Evolutionary conservation across 805 yeast species (phyloP).

Genomic region (Yamadazyma sp.): DNA sequence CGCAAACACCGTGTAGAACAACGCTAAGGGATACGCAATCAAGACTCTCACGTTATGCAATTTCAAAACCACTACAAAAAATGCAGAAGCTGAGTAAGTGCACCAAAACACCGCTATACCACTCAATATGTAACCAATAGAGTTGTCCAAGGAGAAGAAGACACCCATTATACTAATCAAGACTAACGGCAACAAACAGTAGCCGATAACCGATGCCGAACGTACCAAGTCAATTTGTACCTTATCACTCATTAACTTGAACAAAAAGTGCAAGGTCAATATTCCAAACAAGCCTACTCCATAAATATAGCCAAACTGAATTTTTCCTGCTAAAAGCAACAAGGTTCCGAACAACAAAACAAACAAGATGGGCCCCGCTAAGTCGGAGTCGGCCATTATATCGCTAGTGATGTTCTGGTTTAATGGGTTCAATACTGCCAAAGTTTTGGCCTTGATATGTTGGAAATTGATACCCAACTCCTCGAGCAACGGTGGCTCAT

Average conservation of each 20-base stretch:
- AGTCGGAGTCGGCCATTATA: constrained; percentile 80
- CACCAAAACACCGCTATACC: constrained; percentile 80
- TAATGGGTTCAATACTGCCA: constrained; percentile 81
- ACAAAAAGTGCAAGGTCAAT: constrained; percentile 74
- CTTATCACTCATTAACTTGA: constrained; percentile 80
- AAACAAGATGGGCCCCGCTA: constrained; percentile 93
- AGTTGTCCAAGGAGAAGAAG: constrained; percentile 64
- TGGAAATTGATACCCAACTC: constrained; percentile 91
- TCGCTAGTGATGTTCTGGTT: constrained; percentile 62
- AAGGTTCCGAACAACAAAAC: constrained; percentile 84
- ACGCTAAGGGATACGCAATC: constrained; percentile 87
- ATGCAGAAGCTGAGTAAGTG: constrained; percentile 89
- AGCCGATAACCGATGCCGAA: constrained; percentile 91
- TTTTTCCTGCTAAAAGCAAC: constrained; percentile 82
- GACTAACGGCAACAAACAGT: constrained; percentile 89
- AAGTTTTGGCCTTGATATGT: constrained; percentile 81
- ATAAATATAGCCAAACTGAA: constrained; percentile 94
- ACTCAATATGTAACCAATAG: constrained; percentile 69
- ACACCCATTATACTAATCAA: constrained; percentile 72
- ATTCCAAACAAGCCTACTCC: constrained; percentile 95
- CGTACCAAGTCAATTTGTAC: constrained; percentile 57
- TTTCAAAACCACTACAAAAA: constrained; percentile 81
- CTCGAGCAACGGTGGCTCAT: constrained; percentile 90
- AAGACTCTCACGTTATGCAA: constrained; percentile 83
- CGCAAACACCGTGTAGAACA: constrained; percentile 93